phyloP scores from a whole-genome alignment of 1,139 yeast species.

The Sugiyamaella xylanicola region DNA sequence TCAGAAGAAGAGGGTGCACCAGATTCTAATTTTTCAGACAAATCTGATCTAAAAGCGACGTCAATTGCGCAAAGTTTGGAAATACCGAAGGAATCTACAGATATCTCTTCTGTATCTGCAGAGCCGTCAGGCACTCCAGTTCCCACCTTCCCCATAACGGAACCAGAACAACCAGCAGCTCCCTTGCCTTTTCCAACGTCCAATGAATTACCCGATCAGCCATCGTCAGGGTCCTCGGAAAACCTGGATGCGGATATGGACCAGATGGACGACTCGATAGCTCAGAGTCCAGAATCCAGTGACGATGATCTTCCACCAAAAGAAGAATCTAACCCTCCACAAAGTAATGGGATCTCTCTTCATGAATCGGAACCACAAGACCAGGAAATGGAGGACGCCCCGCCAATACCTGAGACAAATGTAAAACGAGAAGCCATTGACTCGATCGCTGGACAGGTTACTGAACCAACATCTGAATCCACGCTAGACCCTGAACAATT shows the following conservation, averaged over 20 bases:
- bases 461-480: background rate
- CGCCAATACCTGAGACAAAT: slow-evolving; percentile 3
- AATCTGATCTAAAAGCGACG: background rate
- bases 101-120: slow-evolving; percentile 8
- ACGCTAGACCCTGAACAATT: background rate
- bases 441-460: background rate
- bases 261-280: background rate
- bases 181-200: slow-evolving; percentile 11
- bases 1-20: background rate
- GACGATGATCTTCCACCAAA: background rate
- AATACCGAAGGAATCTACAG: background rate
- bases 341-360: slow-evolving; percentile 2
- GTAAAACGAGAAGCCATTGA: background rate
- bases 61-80: background rate
- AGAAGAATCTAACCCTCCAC: slow-evolving; percentile 3
- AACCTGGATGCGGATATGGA: slow-evolving; percentile 10
- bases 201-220: slow-evolving; percentile 15
- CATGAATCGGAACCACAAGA: slow-evolving; percentile 4
- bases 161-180: slow-evolving; percentile 10
- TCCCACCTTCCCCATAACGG: background rate
- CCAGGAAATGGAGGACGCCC: slow-evolving; percentile 15
- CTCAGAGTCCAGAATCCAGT: background rate
- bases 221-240: slow-evolving; percentile 10
- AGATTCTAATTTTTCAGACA: background rate
- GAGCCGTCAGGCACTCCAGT: slow-evolving; percentile 12